Percentiles rank a stretch among this genome's conserved stretches.
Conservation (phyloP, 1,284 basidiomycete species). For the Cronartium ribicola region DNA sequence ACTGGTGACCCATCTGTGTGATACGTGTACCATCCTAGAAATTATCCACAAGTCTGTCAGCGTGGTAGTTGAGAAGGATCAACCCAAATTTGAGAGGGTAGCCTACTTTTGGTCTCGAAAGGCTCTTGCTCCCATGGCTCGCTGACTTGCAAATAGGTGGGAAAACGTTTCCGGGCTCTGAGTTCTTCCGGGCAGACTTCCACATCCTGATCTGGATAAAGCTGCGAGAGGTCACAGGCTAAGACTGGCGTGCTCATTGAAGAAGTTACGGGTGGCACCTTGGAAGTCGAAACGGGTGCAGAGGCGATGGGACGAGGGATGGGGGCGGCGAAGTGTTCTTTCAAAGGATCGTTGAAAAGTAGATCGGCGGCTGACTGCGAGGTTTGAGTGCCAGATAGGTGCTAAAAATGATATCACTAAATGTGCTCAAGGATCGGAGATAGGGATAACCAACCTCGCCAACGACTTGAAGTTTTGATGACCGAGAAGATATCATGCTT, state of each 20-base stretch:
- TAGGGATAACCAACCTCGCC: not conserved
- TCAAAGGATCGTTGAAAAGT: conserved; percentile 23
- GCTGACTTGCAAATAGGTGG: not conserved
- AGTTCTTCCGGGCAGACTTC: conserved; percentile 39
- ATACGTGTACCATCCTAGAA: conserved; percentile 32
- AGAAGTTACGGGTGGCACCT: not conserved
- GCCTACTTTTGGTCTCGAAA: conserved; percentile 29
- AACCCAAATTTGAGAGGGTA: not conserved
- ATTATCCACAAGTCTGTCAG: not conserved
- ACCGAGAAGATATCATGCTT: too few relatives aligned
- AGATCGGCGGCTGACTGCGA: not conserved
- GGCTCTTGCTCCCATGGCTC: conserved; percentile 39
- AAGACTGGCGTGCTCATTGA: conserved; percentile 17
- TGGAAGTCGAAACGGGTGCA: not conserved
- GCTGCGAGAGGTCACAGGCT: conserved; percentile 16
- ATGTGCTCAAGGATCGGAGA: not conserved
- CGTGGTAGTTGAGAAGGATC: not conserved
- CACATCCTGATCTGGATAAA: conserved; percentile 19
- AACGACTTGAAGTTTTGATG: too few relatives aligned
- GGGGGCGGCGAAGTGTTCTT: not conserved
- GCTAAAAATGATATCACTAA: not conserved
- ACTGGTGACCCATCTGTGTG: conserved; percentile 37
- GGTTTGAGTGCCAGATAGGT: not conserved
- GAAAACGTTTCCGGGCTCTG: conserved; percentile 14
- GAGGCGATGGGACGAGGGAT: not conserved